A percentile compares a stretch with the other conserved stretches of the same genome.
phyloP scores from a whole-genome alignment of 345 rosid genomes.

The Garcia nutans region DNA sequence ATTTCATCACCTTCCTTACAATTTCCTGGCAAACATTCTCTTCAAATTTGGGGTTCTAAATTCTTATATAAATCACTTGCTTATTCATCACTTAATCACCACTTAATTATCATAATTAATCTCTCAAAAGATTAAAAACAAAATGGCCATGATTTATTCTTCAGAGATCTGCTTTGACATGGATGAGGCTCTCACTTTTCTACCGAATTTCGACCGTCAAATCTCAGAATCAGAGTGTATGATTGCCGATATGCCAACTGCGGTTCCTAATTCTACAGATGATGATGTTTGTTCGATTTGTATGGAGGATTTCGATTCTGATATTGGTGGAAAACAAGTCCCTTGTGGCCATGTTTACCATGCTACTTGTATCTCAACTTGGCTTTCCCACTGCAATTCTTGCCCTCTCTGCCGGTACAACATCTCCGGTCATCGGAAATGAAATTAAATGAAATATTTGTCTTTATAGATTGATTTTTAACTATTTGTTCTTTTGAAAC shows the following conservation, averaged over 20 bases:
- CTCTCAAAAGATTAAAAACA: too few relatives aligned
- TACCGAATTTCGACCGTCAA: background rate
- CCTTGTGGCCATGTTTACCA: conserved; percentile 40
- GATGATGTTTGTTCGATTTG: conserved; percentile 30
- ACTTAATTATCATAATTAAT: too few relatives aligned
- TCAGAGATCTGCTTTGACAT: conserved; percentile 27
- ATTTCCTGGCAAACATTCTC: background rate
- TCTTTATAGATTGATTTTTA: too few relatives aligned
- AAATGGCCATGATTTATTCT: too few relatives aligned
- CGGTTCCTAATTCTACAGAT: background rate
- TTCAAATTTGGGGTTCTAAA: background rate
- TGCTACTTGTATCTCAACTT: conserved; percentile 28
- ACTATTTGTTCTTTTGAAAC: too few relatives aligned
- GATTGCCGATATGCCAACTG: conserved; percentile 12
- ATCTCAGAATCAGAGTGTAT: background rate
- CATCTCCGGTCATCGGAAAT: conserved; percentile 9
- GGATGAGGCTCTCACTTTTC: conserved; percentile 23
- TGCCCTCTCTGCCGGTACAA: conserved; percentile 38
- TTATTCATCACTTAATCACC: too few relatives aligned
- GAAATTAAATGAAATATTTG: background rate
- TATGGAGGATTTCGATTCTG: conserved; percentile 27
- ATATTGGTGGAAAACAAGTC: conserved; percentile 13
- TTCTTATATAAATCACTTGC: background rate
- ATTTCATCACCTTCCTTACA: background rate
- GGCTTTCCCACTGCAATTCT: conserved; percentile 28